Base-by-base conservation (phyloP, 495 filamentous ascomycete genomes). In the Schizothecium vesticola region DNA sequence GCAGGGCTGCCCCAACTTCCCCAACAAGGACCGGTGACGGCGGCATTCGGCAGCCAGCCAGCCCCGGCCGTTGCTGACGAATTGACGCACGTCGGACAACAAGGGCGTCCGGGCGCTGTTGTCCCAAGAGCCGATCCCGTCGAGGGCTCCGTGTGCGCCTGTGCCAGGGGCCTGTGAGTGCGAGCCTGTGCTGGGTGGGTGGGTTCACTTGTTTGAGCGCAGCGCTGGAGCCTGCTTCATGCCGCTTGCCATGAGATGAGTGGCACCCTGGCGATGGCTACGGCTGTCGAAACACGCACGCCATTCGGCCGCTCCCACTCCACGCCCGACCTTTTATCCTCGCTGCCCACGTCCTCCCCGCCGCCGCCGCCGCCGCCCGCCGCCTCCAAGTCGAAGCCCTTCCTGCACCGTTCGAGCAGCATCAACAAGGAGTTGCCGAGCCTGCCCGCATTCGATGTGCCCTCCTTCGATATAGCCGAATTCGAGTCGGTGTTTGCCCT, bases 201-300 rank as follows among this genome's bases (percentile, higher is more conserved):
- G 43, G 43, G 43, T 26, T 57, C 61, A 57, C 19, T 4, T 67
- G 69, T 55, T 57, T 57, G 59, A 28, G n/a, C 36, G 60, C 28
- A 28, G 66, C 64, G 61, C 62, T 55, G 63, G 64, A 64, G 58
- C n/a, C 61, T 63, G 36, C 57, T 55, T 63, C 56, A 56, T 61
- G 58, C 59, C 29, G 57, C 31, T 64, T 74, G 80, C 77, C 77
- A 82, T 83, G 81, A 77, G 73, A 84, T 84, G 82, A 79, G 72
- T 73, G 80, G 80, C 29, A 79, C 75, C 56, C 67, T 80, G 74
- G 75, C 79, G 70, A 77, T 77, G 74, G 76, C 78, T 69, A 72
- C 78, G 71, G 75, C 80, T 72, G 78, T 79, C 73, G 77, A 82
- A 63, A 67, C 77, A 56, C 72, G 71, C 64, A 72, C 74, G 61